phyloP scores from a whole-genome alignment of 1,284 basidiomycete genomes.

The Sphagnurus paluster region DNA sequence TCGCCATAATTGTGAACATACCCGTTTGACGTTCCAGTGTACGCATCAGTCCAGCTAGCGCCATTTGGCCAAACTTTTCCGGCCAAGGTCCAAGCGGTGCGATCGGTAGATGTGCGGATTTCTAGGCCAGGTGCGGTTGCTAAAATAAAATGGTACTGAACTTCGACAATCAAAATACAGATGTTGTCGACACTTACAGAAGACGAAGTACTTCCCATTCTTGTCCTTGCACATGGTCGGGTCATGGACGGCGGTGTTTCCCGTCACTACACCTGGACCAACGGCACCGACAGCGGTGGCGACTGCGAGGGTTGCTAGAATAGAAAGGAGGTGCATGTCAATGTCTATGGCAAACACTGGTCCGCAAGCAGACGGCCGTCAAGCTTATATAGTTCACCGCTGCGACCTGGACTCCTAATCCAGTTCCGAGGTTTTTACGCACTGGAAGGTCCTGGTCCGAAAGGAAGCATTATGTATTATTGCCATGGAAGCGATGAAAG shows the following conservation, averaged over 20 bases:
- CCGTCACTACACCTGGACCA: conserved; percentile 43
- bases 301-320: conserved; percentile 5
- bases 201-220: conserved; percentile 50
- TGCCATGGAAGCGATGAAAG: no score
- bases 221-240: conserved; percentile 55
- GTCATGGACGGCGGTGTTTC: conserved; percentile 45
- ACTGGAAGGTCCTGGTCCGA: no score
- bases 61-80: conserved; percentile 53
- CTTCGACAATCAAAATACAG: not conserved
- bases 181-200: conserved; percentile 36
- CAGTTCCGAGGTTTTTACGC: conserved; percentile 1
- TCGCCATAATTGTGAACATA: conserved; percentile 19
- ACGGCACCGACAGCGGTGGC: conserved; percentile 7
- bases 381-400: no score
- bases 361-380: no score
- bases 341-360: not conserved
- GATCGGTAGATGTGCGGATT: conserved; percentile 53
- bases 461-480: no score
- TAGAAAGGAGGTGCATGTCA: conserved; percentile 9
- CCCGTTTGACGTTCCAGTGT: conserved; percentile 51
- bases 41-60: conserved; percentile 48
- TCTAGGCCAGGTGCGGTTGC: conserved; percentile 50
- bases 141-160: conserved; percentile 18
- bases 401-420: not conserved
- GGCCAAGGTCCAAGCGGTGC: conserved; percentile 46